These are phyloP conservation scores for Flagelloscypha sp. DNA, from an alignment of 768 basidiomycete species.

Conservation along the genomic window DNA sequence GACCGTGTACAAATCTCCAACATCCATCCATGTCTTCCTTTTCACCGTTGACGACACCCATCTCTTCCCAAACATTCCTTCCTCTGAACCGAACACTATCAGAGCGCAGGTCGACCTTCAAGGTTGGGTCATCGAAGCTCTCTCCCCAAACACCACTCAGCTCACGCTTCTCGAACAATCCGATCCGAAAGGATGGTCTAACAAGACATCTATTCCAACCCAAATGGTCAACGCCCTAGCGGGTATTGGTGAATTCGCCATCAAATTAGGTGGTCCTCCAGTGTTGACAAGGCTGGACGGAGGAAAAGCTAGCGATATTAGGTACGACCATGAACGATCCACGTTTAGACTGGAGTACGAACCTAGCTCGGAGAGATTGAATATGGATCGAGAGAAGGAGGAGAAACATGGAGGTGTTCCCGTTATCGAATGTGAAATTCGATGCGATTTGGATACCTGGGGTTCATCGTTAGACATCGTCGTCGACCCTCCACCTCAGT, in stretches of 20 bases:
- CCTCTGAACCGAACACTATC: conserved; percentile 67
- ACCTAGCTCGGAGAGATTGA: too few relatives aligned
- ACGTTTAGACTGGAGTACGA: conserved; percentile 83
- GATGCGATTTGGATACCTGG: conserved; percentile 92
- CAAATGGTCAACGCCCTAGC: conserved; percentile 86
- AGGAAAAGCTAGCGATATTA: conserved; percentile 62
- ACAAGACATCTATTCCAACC: conserved; percentile 89
- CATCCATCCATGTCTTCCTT: conserved; percentile 88
- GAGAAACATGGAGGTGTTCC: conserved; percentile 21
- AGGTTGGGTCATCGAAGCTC: conserved; percentile 93
- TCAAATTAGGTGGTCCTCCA: conserved; percentile 92
- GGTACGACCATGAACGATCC: conserved; percentile 83
- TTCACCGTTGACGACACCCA: conserved; percentile 89
- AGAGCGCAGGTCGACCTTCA: conserved; percentile 96
- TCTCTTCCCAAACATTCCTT: conserved; percentile 70
- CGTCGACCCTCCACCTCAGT: conserved; percentile 85
- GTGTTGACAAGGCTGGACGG: conserved; percentile 77
- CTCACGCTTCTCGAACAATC: conserved; percentile 94
- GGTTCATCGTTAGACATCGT: conserved; percentile 76
- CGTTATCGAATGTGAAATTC: conserved; percentile 78
- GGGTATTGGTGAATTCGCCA: conserved; percentile 91
- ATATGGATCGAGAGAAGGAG: conserved; percentile 3
- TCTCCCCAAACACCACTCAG: conserved; percentile 91
- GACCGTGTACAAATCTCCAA: conserved; percentile 95
- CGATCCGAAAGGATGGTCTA: conserved; percentile 95